Conservation (phyloP, 805 yeast species). For the Pichia scutulata region DNA sequence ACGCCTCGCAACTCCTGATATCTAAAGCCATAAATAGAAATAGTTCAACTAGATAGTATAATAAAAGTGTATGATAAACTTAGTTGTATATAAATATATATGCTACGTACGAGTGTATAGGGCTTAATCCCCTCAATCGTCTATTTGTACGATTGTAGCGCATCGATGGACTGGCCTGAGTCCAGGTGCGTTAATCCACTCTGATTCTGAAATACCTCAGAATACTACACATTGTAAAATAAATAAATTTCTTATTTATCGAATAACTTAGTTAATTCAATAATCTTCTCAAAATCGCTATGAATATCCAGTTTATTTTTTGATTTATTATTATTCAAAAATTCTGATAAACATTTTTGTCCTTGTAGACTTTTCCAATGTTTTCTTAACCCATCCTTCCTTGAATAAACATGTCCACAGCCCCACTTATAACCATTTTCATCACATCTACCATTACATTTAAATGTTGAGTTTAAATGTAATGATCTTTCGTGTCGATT, state of each 20-base stretch:
- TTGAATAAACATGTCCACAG: constrained; percentile 8
- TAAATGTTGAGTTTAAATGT: constrained; percentile 6
- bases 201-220: too few species aligned
- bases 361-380: constrained; percentile 9
- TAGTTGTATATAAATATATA: too few species aligned
- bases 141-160: too few species aligned
- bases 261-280: constrained; percentile 3
- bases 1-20: too few species aligned
- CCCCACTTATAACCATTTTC: constrained; percentile 4
- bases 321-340: neutral
- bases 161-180: too few species aligned
- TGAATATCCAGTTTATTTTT: neutral
- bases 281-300: constrained; percentile 2
- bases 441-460: neutral
- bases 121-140: too few species aligned
- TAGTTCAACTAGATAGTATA: too few species aligned
- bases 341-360: neutral
- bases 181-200: too few species aligned
- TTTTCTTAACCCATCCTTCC: constrained; percentile 10
- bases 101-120: too few species aligned
- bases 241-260: neutral
- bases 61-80: too few species aligned
- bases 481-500: constrained; percentile 12
- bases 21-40: too few species aligned
- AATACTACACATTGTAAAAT: neutral